A percentile compares a stretch with the other conserved stretches of the same genome.
phyloP scores from a whole-genome alignment of 305 asterid species.

The Solanum chacoense region DNA sequence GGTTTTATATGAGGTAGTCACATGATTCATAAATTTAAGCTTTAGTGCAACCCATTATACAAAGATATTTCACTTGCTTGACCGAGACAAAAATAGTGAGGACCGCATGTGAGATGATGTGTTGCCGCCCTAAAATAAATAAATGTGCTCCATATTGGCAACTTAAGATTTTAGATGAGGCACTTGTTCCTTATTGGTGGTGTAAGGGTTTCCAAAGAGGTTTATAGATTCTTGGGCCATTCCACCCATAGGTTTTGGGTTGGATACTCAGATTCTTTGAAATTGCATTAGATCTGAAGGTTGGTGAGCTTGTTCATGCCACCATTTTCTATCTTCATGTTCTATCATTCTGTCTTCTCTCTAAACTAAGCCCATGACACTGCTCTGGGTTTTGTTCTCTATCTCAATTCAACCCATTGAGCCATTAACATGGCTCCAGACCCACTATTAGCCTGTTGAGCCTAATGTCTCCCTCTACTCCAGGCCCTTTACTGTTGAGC shows the following conservation, averaged over 20 bases:
- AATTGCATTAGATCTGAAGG: background rate
- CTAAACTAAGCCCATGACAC: background rate
- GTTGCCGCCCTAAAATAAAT: background rate
- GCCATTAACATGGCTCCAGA: too few relatives aligned
- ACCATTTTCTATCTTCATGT: background rate
- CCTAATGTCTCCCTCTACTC: background rate
- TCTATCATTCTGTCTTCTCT: background rate
- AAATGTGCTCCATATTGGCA: background rate
- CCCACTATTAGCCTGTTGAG: background rate
- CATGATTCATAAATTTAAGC: background rate
- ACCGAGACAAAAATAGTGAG: background rate
- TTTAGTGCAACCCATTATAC: background rate
- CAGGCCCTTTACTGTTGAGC: background rate
- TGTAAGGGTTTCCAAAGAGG: background rate
- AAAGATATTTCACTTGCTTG: background rate
- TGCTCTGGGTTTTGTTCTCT: background rate
- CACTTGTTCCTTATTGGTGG: background rate
- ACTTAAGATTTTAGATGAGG: background rate
- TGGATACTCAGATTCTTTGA: background rate
- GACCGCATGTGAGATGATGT: background rate
- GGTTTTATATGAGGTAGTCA: background rate
- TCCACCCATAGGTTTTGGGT: background rate
- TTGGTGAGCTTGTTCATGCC: background rate
- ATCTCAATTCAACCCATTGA: background rate
- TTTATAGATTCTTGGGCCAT: background rate